These are phyloP conservation scores for Leccinellum luteum DNA, from an alignment of 768 basidiomycete genomes.

Conservation along the genomic window DNA sequence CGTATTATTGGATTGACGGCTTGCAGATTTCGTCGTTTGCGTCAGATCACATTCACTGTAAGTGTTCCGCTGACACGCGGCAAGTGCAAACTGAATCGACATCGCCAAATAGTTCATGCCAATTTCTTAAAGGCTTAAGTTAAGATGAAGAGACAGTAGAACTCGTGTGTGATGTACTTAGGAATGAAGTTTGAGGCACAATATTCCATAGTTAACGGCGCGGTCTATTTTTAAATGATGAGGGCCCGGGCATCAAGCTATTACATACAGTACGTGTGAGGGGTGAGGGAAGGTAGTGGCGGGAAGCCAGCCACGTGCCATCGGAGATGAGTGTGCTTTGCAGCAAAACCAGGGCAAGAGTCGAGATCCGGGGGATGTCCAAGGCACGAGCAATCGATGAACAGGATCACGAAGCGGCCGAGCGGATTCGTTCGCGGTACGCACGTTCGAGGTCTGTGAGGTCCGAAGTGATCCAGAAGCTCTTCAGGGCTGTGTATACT, in stretches of 20 bases:
- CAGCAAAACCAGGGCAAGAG: neutral
- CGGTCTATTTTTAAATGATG: slow-evolving; percentile 1
- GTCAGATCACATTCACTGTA: slow-evolving; percentile 86
- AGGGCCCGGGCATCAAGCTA: neutral
- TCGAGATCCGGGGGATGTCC: neutral
- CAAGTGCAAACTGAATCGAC: slow-evolving; percentile 9
- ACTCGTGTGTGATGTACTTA: slow-evolving; percentile 3
- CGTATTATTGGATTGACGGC: neutral
- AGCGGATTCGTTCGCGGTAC: slow-evolving; percentile 54
- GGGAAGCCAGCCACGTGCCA: neutral
- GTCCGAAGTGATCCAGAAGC: slow-evolving; percentile 67
- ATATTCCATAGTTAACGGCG: neutral
- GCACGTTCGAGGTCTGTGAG: slow-evolving; percentile 55
- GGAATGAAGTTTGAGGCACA: slow-evolving; percentile 4
- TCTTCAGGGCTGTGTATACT: slow-evolving; percentile 56
- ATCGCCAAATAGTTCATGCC: slow-evolving; percentile 64
- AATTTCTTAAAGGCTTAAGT: slow-evolving; percentile 73
- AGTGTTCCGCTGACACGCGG: slow-evolving; percentile 28
- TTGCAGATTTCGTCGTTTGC: slow-evolving; percentile 84
- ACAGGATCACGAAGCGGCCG: slow-evolving; percentile 8
- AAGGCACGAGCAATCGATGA: neutral
- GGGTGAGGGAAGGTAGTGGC: neutral
- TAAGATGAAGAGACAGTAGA: neutral
- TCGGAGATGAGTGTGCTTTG: neutral
- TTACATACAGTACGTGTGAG: slow-evolving; percentile 6